Evolutionary conservation across 768 basidiomycete genomes (phyloP).

Genomic region (Omphalotus guepiniiformis): DNA sequence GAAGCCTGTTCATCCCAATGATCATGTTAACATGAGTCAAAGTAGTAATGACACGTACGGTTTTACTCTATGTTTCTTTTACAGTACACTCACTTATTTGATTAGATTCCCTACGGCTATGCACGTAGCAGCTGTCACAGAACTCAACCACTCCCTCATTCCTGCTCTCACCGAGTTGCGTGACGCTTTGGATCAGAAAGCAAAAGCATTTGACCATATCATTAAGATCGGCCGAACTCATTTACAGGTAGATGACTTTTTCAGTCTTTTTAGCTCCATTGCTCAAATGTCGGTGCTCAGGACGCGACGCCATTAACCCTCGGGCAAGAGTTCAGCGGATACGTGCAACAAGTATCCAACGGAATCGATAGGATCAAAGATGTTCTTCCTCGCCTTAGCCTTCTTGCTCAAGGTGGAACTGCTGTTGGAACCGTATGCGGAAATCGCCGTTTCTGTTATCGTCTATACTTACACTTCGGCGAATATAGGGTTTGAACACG

Average conservation of each 20-base stretch:
- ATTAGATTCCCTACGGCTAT: slow-evolving; percentile 95
- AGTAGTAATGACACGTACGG: slow-evolving; percentile 96
- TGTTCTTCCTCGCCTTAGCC: slow-evolving; percentile 79
- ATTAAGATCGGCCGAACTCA: slow-evolving; percentile 99
- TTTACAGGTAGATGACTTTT: slow-evolving; percentile 53
- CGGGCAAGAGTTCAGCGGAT: slow-evolving; percentile 99
- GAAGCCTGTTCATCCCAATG: slow-evolving; percentile 97
- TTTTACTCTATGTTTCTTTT: background rate
- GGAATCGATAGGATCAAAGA: slow-evolving; percentile 82
- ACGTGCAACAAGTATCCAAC: slow-evolving; percentile 91
- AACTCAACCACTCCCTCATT: slow-evolving; percentile 73
- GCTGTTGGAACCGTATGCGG: slow-evolving; percentile 86
- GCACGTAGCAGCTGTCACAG: slow-evolving; percentile 95
- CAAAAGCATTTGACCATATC: slow-evolving; percentile 81
- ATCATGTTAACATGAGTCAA: slow-evolving; percentile 99
- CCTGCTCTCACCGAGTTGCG: slow-evolving; percentile 84
- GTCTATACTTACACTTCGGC: slow-evolving; percentile 9
- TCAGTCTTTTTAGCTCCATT: background rate
- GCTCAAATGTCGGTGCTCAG: slow-evolving; percentile 31
- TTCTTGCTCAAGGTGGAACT: slow-evolving; percentile 96
- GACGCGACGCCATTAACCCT: slow-evolving; percentile 97
- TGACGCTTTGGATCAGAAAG: slow-evolving; percentile 79
- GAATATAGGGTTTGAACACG: slow-evolving; percentile 88
- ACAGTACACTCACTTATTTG: background rate
- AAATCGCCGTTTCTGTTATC: background rate